Conservation (phyloP, 495 filamentous ascomycete species). For the Schizothecium vesticola region DNA sequence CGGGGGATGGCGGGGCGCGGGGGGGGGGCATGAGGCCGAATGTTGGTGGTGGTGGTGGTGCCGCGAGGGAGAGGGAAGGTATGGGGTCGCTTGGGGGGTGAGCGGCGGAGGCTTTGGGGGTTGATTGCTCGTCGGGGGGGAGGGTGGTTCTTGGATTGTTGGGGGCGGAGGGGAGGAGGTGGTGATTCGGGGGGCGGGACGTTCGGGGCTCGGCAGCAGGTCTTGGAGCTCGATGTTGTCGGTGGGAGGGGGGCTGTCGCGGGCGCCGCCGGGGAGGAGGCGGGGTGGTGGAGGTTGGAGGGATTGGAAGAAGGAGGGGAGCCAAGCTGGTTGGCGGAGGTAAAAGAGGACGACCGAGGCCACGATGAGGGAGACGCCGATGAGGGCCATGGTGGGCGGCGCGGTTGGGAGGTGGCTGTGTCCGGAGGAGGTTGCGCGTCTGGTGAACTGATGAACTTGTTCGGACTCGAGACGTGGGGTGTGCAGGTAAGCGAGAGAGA, state of each 20-base stretch:
- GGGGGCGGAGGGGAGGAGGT: constrained; percentile 14
- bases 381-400: constrained; percentile 39
- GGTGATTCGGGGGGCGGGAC: constrained; percentile 6
- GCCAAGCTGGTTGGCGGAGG: constrained; percentile 42
- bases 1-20: constrained; percentile 16
- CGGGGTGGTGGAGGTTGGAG: constrained; percentile 20
- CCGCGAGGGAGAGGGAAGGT: constrained; percentile 36
- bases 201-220: not conserved
- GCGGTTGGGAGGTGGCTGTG: not conserved
- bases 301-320: constrained; percentile 30
- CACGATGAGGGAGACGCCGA: constrained; percentile 51
- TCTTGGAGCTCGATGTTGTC: not conserved
- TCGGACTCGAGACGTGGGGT: not conserved
- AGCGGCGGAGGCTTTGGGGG: constrained; percentile 34
- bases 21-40: constrained; percentile 13
- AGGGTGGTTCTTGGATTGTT: constrained; percentile 2
- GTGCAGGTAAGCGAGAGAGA: not conserved
- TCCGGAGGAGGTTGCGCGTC: constrained; percentile 3
- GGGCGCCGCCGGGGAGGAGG: constrained; percentile 25
- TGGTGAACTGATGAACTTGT: not conserved
- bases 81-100: constrained; percentile 13
- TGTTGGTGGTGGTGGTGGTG: constrained; percentile 25
- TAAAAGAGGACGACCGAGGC: constrained; percentile 48
- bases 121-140: constrained; percentile 32
- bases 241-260: not conserved